Evolutionary conservation across 2,329 filamentous ascomycete genomes (phyloP).

Genomic region (Didymella sp.): DNA sequence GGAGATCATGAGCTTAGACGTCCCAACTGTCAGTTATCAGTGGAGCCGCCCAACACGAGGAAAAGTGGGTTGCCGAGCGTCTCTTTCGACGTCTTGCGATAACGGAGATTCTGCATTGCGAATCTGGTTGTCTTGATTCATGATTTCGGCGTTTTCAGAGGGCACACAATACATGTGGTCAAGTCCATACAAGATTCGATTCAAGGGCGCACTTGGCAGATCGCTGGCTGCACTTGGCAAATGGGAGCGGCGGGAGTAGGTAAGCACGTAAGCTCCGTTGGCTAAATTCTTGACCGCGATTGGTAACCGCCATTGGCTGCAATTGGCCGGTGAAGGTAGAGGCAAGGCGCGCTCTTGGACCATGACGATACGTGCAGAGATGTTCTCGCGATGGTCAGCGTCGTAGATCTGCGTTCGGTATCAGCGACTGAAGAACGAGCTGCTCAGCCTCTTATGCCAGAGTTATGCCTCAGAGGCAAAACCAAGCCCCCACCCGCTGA

Average conservation of each 20-base stretch:
- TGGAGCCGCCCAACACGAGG: slow-evolving; percentile 14
- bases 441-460: slow-evolving; percentile 23
- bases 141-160: neutral
- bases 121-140: neutral
- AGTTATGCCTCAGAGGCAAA: neutral
- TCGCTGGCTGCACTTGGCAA: slow-evolving; percentile 6
- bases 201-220: slow-evolving; percentile 5
- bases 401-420: neutral
- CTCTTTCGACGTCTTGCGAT: slow-evolving; percentile 16
- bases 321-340: slow-evolving; percentile 1
- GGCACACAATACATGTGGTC: slow-evolving; percentile 3
- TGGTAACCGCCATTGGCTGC: slow-evolving; percentile 11
- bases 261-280: neutral
- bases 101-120: slow-evolving; percentile 7
- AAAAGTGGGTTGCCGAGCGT: slow-evolving; percentile 17
- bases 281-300: neutral
- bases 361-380: slow-evolving; percentile 1
- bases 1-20: slow-evolving; percentile 15
- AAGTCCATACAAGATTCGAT: neutral
- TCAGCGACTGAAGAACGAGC: slow-evolving; percentile 12
- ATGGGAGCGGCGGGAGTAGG: slow-evolving; percentile 7
- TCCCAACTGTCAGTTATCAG: slow-evolving; percentile 19
- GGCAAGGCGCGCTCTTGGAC: neutral
- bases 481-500: slow-evolving; percentile 24
- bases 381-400: slow-evolving; percentile 4